Evolutionary conservation across 139 green algal genomes (phyloP).

Genomic region (Marvania coccoides): DNA sequence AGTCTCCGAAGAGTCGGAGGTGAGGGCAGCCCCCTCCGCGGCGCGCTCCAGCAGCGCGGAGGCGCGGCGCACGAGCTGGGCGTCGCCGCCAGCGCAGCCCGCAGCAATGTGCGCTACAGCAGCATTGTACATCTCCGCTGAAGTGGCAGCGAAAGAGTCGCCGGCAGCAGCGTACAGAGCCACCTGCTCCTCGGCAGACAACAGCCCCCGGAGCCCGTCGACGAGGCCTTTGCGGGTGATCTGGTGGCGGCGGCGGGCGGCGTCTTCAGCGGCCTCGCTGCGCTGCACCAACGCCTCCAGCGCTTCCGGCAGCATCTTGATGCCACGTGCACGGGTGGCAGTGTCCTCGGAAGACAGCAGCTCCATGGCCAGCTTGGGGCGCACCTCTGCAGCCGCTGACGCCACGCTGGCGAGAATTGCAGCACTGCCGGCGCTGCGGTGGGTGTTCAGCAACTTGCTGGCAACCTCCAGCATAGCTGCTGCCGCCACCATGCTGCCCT

Average conservation of each 20-base stretch:
- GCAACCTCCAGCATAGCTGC: conserved; percentile 18
- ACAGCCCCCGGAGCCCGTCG: neutral
- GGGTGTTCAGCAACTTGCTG: conserved; percentile 3
- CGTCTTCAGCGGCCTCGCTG: neutral
- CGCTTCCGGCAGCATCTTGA: neutral
- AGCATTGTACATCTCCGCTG: conserved; percentile 27
- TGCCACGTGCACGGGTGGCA: neutral
- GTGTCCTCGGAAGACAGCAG: conserved; percentile 7
- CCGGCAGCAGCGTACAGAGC: conserved; percentile 12
- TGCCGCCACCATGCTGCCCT: neutral
- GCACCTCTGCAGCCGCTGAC: conserved; percentile 9
- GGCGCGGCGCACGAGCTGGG: conserved; percentile 7
- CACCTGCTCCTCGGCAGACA: conserved; percentile 34
- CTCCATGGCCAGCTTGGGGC: conserved; percentile 23
- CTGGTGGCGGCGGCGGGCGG: neutral
- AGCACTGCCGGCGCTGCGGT: conserved; percentile 2
- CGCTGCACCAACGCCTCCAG: neutral
- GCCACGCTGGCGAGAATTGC: conserved; percentile 1
- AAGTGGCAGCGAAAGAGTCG: conserved; percentile 1
- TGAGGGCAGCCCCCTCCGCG: neutral
- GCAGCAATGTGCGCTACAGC: conserved; percentile 28
- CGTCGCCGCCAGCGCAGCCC: neutral
- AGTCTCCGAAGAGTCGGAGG: neutral
- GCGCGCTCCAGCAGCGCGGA: conserved; percentile 2
- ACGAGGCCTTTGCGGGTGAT: conserved; percentile 2